Evolutionary conservation across 148 eudicot genomes (phyloP).

Genomic region (Chenopodium formosanum): DNA sequence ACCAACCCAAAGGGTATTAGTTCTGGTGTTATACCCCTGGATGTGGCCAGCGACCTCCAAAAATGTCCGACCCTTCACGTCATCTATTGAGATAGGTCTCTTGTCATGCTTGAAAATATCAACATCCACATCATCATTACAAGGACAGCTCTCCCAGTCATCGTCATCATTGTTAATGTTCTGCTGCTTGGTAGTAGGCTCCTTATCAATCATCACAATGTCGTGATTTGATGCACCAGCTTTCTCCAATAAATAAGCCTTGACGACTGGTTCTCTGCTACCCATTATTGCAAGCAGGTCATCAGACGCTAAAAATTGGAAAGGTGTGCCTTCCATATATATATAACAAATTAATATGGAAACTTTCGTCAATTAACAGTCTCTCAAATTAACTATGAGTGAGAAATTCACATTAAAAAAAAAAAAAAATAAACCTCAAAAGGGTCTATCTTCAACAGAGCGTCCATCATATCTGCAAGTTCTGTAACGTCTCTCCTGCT

Average conservation of each 20-base stretch:
- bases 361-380: too few relatives aligned
- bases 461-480: too few relatives aligned
- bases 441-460: too few relatives aligned
- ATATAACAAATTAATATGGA: too few relatives aligned
- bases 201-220: not conserved
- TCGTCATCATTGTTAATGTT: not conserved
- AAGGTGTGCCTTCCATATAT: too few relatives aligned
- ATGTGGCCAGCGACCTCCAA: not conserved
- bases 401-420: too few relatives aligned
- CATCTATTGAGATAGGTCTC: not conserved
- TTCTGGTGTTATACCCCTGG: not conserved
- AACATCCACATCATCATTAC: too few relatives aligned
- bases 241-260: not conserved
- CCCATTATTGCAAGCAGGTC: not conserved
- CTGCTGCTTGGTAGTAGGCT: conserved; percentile 1
- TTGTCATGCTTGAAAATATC: not conserved
- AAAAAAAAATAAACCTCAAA: too few relatives aligned
- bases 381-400: too few relatives aligned
- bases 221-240: not conserved
- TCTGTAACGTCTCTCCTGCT: too few relatives aligned
- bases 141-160: not conserved
- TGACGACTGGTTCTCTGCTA: not conserved
- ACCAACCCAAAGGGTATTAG: not conserved
- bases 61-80: not conserved
- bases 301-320: too few relatives aligned